A percentile compares a stretch with the other conserved stretches of the same genome.
phyloP scores from a whole-genome alignment of 768 basidiomycete species.

The Lactifluus subvellereus region DNA sequence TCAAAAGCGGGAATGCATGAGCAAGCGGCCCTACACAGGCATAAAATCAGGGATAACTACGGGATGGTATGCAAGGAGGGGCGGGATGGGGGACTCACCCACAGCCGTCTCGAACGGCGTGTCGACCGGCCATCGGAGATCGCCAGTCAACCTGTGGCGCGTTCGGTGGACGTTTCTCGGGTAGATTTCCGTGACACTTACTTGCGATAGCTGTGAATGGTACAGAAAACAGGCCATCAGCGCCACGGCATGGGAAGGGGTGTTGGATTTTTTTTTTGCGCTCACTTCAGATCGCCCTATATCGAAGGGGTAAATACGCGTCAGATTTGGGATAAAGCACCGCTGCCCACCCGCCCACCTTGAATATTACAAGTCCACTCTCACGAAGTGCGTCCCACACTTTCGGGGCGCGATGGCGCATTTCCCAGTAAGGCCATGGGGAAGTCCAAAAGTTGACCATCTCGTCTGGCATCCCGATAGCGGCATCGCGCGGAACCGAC shows the following conservation, averaged over 20 bases:
- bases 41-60: not conserved
- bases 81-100: constrained; percentile 39
- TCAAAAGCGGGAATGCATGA: constrained; percentile 74
- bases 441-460: constrained; percentile 63
- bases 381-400: constrained; percentile 47
- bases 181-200: constrained; percentile 33
- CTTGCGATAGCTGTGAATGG: constrained; percentile 70
- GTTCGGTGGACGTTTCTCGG: not conserved
- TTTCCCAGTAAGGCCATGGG: constrained; percentile 71
- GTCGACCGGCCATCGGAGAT: constrained; percentile 80
- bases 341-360: constrained; percentile 39
- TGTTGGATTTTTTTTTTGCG: constrained; percentile 10
- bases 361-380: constrained; percentile 76
- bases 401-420: constrained; percentile 46
- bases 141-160: constrained; percentile 70
- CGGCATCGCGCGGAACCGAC: constrained; percentile 56
- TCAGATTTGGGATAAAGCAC: constrained; percentile 3
- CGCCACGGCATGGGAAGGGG: not conserved
- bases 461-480: constrained; percentile 45
- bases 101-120: constrained; percentile 70
- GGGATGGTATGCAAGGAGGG: not conserved
- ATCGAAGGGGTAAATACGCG: not conserved
- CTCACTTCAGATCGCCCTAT: constrained; percentile 88
- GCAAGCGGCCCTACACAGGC: constrained; percentile 57
- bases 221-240: not conserved